Conservation (phyloP, 208 protist species). For the Herpetomonas muscarum region DNA sequence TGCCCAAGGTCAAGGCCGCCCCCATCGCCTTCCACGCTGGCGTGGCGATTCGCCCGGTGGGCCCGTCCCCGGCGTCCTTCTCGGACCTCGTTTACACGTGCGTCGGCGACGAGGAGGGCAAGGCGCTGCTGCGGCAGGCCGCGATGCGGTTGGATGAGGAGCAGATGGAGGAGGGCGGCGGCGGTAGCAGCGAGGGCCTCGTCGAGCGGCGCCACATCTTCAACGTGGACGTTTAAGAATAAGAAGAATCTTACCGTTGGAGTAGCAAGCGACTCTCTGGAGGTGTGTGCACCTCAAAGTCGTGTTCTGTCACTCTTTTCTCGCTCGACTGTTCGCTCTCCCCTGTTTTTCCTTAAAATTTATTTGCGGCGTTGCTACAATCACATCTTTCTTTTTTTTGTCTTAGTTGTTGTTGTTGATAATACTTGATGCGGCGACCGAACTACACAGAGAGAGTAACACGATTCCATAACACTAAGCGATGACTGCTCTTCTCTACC, state of each 20-base stretch:
- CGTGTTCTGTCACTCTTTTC: no score
- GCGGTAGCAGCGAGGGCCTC: slow-evolving; percentile 1
- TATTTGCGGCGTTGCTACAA: no score
- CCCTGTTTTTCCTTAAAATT: background rate
- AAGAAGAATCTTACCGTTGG: background rate
- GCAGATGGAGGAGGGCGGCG: slow-evolving; percentile 15
- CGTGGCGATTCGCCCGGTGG: slow-evolving; percentile 20
- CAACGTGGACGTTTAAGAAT: slow-evolving; percentile 15
- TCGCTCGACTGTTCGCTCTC: background rate
- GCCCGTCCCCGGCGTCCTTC: slow-evolving; percentile 43
- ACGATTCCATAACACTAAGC: no score
- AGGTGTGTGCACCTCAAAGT: no score
- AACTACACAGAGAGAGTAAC: background rate
- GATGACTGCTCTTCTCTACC: no score
- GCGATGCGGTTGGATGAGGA: slow-evolving; percentile 73
- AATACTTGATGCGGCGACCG: background rate
- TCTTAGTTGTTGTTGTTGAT: slow-evolving; percentile 1
- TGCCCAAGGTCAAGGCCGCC: slow-evolving; percentile 31
- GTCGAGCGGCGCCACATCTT: slow-evolving; percentile 30
- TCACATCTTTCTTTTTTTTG: slow-evolving; percentile 6
- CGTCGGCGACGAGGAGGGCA: slow-evolving; percentile 60
- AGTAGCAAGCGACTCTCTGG: background rate
- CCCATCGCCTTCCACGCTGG: slow-evolving; percentile 43
- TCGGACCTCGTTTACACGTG: slow-evolving; percentile 74
- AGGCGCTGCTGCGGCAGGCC: slow-evolving; percentile 70